Evolutionary conservation across 345 rosid species (phyloP).

Genomic region (Euphorbia pulcherrima): DNA sequence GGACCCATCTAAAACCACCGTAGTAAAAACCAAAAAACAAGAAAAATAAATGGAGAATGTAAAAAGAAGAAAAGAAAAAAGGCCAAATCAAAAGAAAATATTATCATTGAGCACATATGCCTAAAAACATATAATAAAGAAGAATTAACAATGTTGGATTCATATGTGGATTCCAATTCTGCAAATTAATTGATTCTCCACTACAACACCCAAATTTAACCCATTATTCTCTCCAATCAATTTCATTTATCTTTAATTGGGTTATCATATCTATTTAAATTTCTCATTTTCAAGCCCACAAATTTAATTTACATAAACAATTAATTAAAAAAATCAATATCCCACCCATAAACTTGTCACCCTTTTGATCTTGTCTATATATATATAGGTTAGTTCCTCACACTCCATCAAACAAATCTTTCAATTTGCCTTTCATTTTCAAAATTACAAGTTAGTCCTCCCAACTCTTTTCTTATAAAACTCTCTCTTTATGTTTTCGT

Average conservation of each 20-base stretch:
- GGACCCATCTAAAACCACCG: no score
- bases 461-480: not conserved
- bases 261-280: not conserved
- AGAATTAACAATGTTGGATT: not conserved
- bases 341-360: not conserved
- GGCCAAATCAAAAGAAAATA: not conserved
- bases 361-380: not conserved
- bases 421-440: not conserved
- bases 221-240: not conserved
- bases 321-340: no score
- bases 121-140: not conserved
- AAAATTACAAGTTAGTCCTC: not conserved
- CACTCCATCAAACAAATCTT: not conserved
- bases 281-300: not conserved
- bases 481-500: no score
- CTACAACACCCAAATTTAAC: not conserved
- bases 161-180: slow-evolving; percentile 24
- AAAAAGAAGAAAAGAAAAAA: not conserved
- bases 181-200: slow-evolving; percentile 15
- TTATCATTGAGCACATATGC: not conserved
- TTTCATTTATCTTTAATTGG: no score
- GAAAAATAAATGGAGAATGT: not conserved
- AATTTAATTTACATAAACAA: not conserved
- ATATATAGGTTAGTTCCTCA: not conserved
- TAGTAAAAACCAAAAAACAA: no score